phyloP scores from a whole-genome alignment of 2,329 filamentous ascomycete species.

The Fusarium sp. region DNA sequence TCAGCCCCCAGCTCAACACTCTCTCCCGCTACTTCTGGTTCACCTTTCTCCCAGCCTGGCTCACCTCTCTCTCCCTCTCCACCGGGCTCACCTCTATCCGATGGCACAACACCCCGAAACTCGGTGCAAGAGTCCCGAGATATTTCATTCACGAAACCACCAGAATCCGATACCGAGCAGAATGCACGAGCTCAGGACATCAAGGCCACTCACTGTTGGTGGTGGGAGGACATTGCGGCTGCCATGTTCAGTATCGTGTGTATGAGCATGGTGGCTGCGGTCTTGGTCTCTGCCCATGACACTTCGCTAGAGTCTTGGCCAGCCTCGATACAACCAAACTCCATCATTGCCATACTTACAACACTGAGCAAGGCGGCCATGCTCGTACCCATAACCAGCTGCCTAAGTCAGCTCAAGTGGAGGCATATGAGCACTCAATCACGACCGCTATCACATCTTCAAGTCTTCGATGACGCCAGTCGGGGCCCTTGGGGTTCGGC shows the following conservation, averaged over 20 bases:
- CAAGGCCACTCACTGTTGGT: neutral
- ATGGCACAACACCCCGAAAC: neutral
- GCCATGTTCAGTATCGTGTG: neutral
- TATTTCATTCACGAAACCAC: neutral
- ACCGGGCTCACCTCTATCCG: neutral
- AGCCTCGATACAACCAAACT: conserved; percentile 14
- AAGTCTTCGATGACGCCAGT: conserved; percentile 19
- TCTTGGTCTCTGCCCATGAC: neutral
- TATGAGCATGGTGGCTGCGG: neutral
- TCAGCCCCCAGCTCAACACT: neutral
- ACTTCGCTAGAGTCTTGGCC: neutral
- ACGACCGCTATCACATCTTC: neutral
- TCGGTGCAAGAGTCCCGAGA: neutral
- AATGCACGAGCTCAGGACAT: neutral
- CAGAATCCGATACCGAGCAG: neutral
- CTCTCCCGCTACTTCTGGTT: neutral
- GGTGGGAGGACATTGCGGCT: conserved; percentile 16
- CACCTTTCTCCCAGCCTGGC: neutral
- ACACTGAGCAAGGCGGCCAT: conserved; percentile 1
- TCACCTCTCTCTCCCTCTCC: neutral
- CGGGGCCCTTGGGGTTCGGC: conserved; percentile 9
- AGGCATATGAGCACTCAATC: neutral
- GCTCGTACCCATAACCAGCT: conserved; percentile 12
- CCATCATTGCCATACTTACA: conserved; percentile 5
- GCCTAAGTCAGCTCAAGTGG: conserved; percentile 19